Percentiles rank a stretch among this genome's conserved stretches.
phyloP scores from a whole-genome alignment of 257 asterid species.

The Petrea volubilis region DNA sequence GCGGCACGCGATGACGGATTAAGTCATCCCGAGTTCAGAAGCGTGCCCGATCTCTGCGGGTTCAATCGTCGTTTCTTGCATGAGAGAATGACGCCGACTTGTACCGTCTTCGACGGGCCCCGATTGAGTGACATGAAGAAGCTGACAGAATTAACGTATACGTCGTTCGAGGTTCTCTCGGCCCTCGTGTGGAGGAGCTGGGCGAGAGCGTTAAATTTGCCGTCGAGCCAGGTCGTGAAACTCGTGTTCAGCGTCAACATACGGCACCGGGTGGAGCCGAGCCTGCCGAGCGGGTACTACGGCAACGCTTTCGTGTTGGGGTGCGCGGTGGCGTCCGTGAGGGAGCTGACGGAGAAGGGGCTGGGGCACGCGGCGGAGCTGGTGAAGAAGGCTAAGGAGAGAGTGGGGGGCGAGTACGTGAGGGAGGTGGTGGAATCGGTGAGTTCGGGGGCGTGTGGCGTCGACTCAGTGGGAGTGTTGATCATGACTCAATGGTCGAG shows the following conservation, averaged over 20 bases:
- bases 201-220: slow-evolving; percentile 55
- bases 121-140: slow-evolving; percentile 46
- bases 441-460: slow-evolving; percentile 40
- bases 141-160: not conserved
- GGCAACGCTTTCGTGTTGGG: slow-evolving; percentile 71
- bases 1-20: not conserved
- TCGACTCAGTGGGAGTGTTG: slow-evolving; percentile 69
- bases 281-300: slow-evolving; percentile 58
- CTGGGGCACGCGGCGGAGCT: slow-evolving; percentile 37
- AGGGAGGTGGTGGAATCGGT: slow-evolving; percentile 60
- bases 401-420: slow-evolving; percentile 58
- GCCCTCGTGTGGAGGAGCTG: slow-evolving; percentile 79
- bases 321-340: slow-evolving; percentile 44
- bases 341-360: slow-evolving; percentile 40
- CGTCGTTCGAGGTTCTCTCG: slow-evolving; percentile 63
- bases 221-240: slow-evolving; percentile 43
- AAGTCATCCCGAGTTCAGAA: slow-evolving; percentile 49
- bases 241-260: slow-evolving; percentile 56
- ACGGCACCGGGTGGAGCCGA: slow-evolving; percentile 56
- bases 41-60: slow-evolving; percentile 46
- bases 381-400: slow-evolving; percentile 52
- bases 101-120: slow-evolving; percentile 29
- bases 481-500: slow-evolving; percentile 77
- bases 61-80: slow-evolving; percentile 35
- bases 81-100: slow-evolving; percentile 53